These are phyloP conservation scores for Amylostereum chailletii DNA, from an alignment of 1,284 basidiomycete genomes.

Conservation along the genomic window DNA sequence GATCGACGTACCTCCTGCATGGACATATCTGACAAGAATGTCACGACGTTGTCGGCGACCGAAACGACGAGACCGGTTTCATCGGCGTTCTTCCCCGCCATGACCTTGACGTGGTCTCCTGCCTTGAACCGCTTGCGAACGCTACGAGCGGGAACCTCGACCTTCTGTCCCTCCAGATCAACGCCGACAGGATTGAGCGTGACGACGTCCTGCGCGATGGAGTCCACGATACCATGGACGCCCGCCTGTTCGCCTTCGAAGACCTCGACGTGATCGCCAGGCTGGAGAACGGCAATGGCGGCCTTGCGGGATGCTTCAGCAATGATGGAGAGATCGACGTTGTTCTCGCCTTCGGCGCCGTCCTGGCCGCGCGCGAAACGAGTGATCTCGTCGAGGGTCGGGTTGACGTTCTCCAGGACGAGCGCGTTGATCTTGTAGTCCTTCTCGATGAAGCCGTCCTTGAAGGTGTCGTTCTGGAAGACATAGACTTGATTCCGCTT, in stretches of 20 bases:
- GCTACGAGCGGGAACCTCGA: conserved; percentile 83
- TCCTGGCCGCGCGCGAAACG: conserved; percentile 74
- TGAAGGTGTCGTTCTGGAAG: conserved; percentile 91
- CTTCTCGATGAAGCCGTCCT: conserved; percentile 94
- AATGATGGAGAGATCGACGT: conserved; percentile 75
- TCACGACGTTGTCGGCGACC: conserved; percentile 86
- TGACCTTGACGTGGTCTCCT: conserved; percentile 98
- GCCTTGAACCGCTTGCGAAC: conserved; percentile 94
- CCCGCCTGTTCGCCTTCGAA: conserved; percentile 96
- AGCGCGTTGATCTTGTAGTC: conserved; percentile 84
- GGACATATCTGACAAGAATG: conserved; percentile 95
- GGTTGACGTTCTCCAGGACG: conserved; percentile 85
- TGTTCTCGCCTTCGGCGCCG: conserved; percentile 49
- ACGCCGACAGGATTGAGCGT: conserved; percentile 76
- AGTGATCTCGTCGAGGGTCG: conserved; percentile 94
- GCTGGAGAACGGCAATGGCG: conserved; percentile 86
- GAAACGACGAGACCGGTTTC: conserved; percentile 96
- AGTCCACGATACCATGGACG: conserved; percentile 86
- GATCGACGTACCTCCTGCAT: conserved; percentile 66
- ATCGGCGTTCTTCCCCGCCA: conserved; percentile 89
- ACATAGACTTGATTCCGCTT: conserved; percentile 68
- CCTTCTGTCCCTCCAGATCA: conserved; percentile 77
- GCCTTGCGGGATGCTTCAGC: conserved; percentile 85
- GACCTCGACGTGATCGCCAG: conserved; percentile 96
- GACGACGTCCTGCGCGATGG: conserved; percentile 84